Evolutionary conservation across 306 rosid genomes (phyloP).

Genomic region (Quercus glauca): DNA sequence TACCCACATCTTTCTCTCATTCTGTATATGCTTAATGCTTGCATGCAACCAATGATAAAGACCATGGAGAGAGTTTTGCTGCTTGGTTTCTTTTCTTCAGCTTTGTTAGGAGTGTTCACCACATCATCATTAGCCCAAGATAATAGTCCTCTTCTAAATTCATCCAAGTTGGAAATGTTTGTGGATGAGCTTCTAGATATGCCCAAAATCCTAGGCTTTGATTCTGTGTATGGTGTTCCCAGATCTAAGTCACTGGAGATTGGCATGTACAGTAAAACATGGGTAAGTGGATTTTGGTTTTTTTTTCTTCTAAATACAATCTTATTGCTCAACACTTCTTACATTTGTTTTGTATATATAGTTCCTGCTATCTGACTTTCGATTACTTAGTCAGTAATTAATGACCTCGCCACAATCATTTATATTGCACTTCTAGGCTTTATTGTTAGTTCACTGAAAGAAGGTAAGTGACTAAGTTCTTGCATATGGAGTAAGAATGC

Average conservation of each 20-base stretch:
- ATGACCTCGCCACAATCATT: no score
- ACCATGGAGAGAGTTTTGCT: neutral
- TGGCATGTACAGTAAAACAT: constrained; percentile 47
- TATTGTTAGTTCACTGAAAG: no score
- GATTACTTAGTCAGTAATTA: no score
- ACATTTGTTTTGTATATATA: no score
- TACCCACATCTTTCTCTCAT: neutral
- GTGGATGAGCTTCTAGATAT: constrained; percentile 45
- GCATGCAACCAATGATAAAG: neutral
- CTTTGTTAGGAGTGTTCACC: neutral
- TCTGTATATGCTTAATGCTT: neutral
- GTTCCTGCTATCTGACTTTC: no score
- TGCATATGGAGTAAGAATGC: no score
- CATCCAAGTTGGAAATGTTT: constrained; percentile 33
- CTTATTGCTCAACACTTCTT: neutral
- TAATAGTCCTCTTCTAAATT: neutral
- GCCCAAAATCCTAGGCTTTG: constrained; percentile 33
- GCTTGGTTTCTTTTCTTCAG: neutral
- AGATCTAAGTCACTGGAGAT: constrained; percentile 31
- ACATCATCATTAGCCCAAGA: constrained; percentile 19
- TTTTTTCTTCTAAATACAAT: neutral
- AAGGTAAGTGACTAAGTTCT: no score
- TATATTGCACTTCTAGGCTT: no score
- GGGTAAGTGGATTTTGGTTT: constrained; percentile 26
- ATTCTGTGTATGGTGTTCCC: constrained; percentile 23